These are phyloP conservation scores for Hygrocybe coccinea DNA, from an alignment of 768 basidiomycete species.

Conservation along the genomic window DNA sequence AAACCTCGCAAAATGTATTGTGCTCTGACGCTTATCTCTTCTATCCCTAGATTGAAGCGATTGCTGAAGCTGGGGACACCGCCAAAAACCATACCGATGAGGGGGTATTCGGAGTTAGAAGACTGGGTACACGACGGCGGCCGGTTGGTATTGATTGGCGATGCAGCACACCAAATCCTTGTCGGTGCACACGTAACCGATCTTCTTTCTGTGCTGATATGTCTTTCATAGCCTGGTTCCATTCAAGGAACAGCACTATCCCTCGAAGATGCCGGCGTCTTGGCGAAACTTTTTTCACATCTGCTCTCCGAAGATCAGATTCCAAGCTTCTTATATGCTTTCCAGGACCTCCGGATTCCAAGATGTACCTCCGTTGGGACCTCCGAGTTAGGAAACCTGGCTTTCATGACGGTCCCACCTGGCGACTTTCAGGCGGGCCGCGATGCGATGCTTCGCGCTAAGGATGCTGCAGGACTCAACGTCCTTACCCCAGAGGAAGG, in stretches of 20 bases:
- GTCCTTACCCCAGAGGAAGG: conserved; percentile 9
- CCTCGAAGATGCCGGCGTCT: conserved; percentile 58
- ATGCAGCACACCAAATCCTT: conserved; percentile 52
- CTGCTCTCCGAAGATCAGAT: conserved; percentile 48
- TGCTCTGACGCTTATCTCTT: no score
- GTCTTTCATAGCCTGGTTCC: conserved; percentile 39
- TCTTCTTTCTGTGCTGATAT: background rate
- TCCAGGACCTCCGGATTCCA: conserved; percentile 49
- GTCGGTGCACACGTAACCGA: conserved; percentile 30
- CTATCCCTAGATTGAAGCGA: conserved; percentile 31
- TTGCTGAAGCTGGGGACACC: conserved; percentile 33
- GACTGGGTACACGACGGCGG: conserved; percentile 49
- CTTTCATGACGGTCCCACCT: conserved; percentile 44
- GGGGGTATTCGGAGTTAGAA: conserved; percentile 39
- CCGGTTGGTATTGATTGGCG: conserved; percentile 46
- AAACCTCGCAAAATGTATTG: no score
- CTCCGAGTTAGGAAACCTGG: conserved; percentile 42
- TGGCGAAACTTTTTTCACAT: conserved; percentile 58
- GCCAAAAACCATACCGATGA: conserved; percentile 35
- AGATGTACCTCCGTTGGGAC: conserved; percentile 40
- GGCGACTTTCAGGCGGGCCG: conserved; percentile 41
- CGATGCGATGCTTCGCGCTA: conserved; percentile 31
- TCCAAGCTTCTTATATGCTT: conserved; percentile 45
- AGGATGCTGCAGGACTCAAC: conserved; percentile 11
- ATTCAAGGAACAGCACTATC: conserved; percentile 47